phyloP scores from a whole-genome alignment of 2,329 filamentous ascomycete genomes.

The Ceratocystiopsis minuta region DNA sequence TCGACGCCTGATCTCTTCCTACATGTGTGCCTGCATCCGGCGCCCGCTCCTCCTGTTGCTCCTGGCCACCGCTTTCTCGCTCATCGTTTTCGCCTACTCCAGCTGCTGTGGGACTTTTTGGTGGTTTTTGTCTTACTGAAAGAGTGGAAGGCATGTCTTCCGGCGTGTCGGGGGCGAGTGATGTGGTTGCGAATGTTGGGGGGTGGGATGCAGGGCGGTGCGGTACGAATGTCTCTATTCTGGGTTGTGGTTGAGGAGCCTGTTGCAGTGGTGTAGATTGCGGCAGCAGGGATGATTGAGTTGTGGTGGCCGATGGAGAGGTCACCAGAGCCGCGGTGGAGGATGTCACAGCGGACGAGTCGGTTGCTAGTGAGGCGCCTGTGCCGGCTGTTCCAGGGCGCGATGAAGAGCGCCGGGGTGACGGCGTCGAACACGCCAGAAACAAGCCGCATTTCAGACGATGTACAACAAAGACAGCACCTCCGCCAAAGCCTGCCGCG shows the following conservation, averaged over 20 bases:
- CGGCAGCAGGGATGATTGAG: slow-evolving; percentile 2
- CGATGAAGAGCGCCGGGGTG: slow-evolving; percentile 8
- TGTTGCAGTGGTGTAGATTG: not conserved
- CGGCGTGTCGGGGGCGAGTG: too few species aligned
- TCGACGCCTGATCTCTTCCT: too few species aligned
- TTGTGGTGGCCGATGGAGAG: not conserved
- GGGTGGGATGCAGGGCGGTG: too few species aligned
- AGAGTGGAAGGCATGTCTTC: too few species aligned
- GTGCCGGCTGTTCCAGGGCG: not conserved
- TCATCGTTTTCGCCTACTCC: slow-evolving; percentile 15
- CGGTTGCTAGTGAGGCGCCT: slow-evolving; percentile 1
- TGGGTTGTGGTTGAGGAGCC: not conserved
- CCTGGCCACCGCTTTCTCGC: slow-evolving; percentile 11
- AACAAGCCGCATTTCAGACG: slow-evolving; percentile 39
- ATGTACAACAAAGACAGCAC: slow-evolving; percentile 39
- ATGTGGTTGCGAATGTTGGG: too few species aligned
- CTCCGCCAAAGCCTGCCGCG: slow-evolving; percentile 35
- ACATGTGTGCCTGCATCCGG: too few species aligned
- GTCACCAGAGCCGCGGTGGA: not conserved
- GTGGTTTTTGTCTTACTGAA: too few species aligned
- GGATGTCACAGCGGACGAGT: not conserved
- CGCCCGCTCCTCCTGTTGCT: slow-evolving; percentile 15
- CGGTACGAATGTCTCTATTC: too few species aligned
- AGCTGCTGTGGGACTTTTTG: slow-evolving; percentile 15
- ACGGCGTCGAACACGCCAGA: slow-evolving; percentile 40